Percentiles rank a stretch among this genome's conserved stretches.
These are phyloP conservation scores for Ophiostoma tasmaniense DNA, from an alignment of 2,329 filamentous ascomycete genomes.

Conservation along the genomic window DNA sequence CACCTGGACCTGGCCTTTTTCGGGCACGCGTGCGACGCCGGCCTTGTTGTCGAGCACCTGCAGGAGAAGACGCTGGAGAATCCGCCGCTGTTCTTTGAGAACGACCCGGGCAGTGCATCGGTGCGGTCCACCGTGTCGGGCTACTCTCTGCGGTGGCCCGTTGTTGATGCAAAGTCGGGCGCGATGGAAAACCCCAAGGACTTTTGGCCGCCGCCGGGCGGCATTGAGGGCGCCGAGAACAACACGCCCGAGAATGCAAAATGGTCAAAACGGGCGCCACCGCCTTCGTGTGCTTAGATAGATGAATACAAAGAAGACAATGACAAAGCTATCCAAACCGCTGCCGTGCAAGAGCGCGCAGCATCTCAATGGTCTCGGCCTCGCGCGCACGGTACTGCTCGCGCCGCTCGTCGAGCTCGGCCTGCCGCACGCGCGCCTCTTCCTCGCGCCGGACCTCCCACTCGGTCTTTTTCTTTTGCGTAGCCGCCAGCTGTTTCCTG, in stretches of 20 bases:
- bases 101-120: conserved; percentile 76
- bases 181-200: conserved; percentile 13
- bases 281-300: background rate
- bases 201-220: conserved; percentile 18
- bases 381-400: conserved; percentile 14
- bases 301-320: background rate
- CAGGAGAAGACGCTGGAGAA: conserved; percentile 74
- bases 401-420: conserved; percentile 12
- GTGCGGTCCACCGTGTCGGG: conserved; percentile 76
- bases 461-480: conserved; percentile 62
- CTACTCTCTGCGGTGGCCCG: conserved; percentile 60
- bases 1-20: conserved; percentile 84
- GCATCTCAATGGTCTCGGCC: conserved; percentile 10
- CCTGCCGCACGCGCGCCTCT: conserved; percentile 13
- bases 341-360: conserved; percentile 14
- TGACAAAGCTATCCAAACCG: conserved; percentile 6
- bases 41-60: conserved; percentile 70
- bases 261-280: background rate
- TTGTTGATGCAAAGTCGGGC: background rate
- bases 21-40: conserved; percentile 59
- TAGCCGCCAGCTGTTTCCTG: conserved; percentile 56
- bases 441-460: conserved; percentile 16
- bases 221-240: conserved; percentile 4
- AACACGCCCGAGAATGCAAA: background rate
- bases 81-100: conserved; percentile 73